Conservation (phyloP, 2,329 filamentous ascomycete genomes). For the Nemania sp. region DNA sequence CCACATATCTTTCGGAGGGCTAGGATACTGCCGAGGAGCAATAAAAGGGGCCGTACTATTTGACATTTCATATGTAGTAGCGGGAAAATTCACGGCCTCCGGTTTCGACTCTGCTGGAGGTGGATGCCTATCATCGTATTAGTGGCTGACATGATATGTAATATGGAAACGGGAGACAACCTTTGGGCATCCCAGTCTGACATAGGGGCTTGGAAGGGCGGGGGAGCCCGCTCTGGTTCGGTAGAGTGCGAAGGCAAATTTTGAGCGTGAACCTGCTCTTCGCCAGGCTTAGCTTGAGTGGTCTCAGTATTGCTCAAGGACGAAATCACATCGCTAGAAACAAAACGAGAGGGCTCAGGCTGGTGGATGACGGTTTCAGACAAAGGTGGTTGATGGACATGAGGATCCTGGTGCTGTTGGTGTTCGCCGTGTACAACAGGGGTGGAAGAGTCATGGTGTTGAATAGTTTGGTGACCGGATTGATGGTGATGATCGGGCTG, state of each 20-base stretch:
- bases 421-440: slow-evolving; percentile 16
- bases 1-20: slow-evolving; percentile 85
- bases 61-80: slow-evolving; percentile 81
- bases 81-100: slow-evolving; percentile 83
- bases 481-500: slow-evolving; percentile 15
- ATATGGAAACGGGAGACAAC: slow-evolving; percentile 40
- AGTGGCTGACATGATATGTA: slow-evolving; percentile 7
- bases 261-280: slow-evolving; percentile 44
- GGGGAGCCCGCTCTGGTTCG: slow-evolving; percentile 42
- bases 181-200: slow-evolving; percentile 58
- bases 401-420: slow-evolving; percentile 11
- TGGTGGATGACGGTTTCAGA: slow-evolving; percentile 31
- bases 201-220: slow-evolving; percentile 38
- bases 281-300: slow-evolving; percentile 52
- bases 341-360: slow-evolving; percentile 26
- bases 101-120: slow-evolving; percentile 71
- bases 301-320: slow-evolving; percentile 47
- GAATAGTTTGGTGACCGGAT: background rate
- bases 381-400: slow-evolving; percentile 24
- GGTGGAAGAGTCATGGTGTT: slow-evolving; percentile 19
- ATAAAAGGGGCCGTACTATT: slow-evolving; percentile 74
- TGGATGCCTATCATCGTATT: slow-evolving; percentile 56
- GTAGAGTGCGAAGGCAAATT: slow-evolving; percentile 44
- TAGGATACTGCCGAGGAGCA: slow-evolving; percentile 75
- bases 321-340: slow-evolving; percentile 33